Base-by-base conservation (phyloP, 2,329 filamentous ascomycete species). In the Calonectria pseudoturangicola region DNA sequence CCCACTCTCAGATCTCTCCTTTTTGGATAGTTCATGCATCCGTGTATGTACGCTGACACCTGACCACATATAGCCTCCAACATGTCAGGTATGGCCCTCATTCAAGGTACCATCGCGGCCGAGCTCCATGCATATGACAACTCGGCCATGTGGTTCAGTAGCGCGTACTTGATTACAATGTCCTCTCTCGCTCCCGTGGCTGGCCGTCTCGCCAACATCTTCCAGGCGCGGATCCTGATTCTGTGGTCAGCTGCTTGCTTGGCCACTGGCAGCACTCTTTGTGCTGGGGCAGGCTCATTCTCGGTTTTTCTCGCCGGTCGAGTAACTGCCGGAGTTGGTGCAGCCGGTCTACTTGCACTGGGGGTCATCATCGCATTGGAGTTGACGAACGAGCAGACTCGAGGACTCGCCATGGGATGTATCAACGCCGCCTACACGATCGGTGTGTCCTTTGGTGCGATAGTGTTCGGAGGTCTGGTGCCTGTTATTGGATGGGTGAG, bases 11-110 rank as follows among this genome's bases (percentile, higher is more conserved):
- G 39, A 60, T 21, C 54, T 27, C 39, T 63, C 21, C 13, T 12
- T 9, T 28, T 36, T 7, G 27, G 36, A 21, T 21, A 21, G 48
- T 27, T 27, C 18, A 21, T 45, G 33, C 15, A 28, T 2, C 18
- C 21, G 21, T n/a, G 36, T 7, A 58, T 18, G 25, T 28, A 56
- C 12, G 15, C 67, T 76, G 16, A 78, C 54, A 27, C 48, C 18
- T 58, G n/a, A 30, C 9, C 27, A 16, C 36, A 25, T 9, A 39
- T 72, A 89, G 88, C 89, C 7, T 86, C 90, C 74, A 97, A 97
- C 80, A 94, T 96, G 84, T 94, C 92, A 15, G 92, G 95, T 77
- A 92, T 97, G 81, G 94, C 94, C 7, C 96, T 95, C 69, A 94
- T 93, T 2, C 95, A 97, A 84, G 94, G 92, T 9, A 88, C 88